These are phyloP conservation scores for Biscogniauxia sp. DNA, from an alignment of 2,329 filamentous ascomycete species.

Conservation along the genomic window DNA sequence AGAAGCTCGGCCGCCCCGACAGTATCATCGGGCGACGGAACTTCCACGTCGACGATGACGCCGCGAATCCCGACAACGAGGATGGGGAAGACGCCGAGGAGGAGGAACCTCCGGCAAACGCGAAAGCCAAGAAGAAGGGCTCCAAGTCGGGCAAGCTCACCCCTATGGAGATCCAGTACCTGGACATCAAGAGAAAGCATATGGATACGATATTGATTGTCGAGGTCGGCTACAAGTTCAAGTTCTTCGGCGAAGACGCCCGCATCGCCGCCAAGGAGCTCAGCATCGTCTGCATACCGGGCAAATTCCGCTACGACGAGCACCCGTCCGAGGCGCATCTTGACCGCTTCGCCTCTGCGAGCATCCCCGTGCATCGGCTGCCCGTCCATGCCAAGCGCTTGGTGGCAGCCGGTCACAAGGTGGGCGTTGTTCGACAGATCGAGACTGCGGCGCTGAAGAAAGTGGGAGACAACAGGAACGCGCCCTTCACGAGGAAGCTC, in stretches of 20 bases:
- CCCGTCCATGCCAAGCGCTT: conserved; percentile 93
- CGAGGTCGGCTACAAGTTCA: conserved; percentile 97
- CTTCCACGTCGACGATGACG: conserved; percentile 51
- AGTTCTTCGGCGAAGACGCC: conserved; percentile 95
- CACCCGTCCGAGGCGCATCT: conserved; percentile 87
- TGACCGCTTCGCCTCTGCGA: conserved; percentile 89
- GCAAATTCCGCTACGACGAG: conserved; percentile 92
- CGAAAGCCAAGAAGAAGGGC: conserved; percentile 64
- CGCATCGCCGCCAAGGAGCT: conserved; percentile 84
- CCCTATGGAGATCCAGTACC: conserved; percentile 87
- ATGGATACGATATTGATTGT: conserved; percentile 87
- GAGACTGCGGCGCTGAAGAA: conserved; percentile 97
- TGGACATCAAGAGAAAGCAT: conserved; percentile 91
- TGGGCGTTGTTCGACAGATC: conserved; percentile 89
- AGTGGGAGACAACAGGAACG: conserved; percentile 88
- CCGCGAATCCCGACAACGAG: conserved; percentile 46
- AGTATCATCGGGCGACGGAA: conserved; percentile 69
- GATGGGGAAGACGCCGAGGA: conserved; percentile 58
- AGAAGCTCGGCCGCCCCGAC: conserved; percentile 84
- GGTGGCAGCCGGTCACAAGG: conserved; percentile 89
- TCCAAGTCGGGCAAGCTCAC: conserved; percentile 77
- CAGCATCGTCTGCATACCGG: conserved; percentile 94
- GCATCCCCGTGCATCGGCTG: conserved; percentile 87
- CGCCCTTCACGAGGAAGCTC: conserved; percentile 87
- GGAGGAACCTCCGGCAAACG: conserved; percentile 45